Evolutionary conservation across 805 yeast species (phyloP), one percentile per base, ranked within the genome.

Genomic region (Metschnikowia drakensbergensis): DNA sequence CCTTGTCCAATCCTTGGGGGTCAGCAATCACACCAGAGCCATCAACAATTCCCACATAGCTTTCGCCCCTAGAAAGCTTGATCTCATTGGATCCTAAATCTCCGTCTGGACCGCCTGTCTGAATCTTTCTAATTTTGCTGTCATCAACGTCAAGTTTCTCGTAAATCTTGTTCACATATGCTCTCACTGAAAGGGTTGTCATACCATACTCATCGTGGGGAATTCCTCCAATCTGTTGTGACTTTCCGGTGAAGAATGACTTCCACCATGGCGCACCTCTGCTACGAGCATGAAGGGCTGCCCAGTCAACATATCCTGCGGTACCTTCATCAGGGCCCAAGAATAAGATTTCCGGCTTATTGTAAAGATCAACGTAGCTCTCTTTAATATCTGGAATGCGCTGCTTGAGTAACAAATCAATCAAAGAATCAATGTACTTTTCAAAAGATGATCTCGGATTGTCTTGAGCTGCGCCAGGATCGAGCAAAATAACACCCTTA

Each of bases 281-380:
- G 49, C 73, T 69, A 61, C 86, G 82, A 27, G 99, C 98, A 65
- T 92, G 98, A 58, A 83, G 71, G 26, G 98, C 94, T 8, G 99
- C 98, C 98, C 98, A 92, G 68, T 94, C 91, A 45, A 90, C 96
- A 62, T 87, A 84, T 25, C 85, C 86, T 22, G 99, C 98, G 46
- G 98, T 91, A 67, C 96, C 96, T 76, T 92, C 99, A 72, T 92
- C 99, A n/a, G 99, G 99, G 47, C 99, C 99, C 84, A 92, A 86
- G 68, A 88, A 92, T 58, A 94, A 74, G 59, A 94, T 92, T 75
- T 92, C 99, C 43, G 87, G 88, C 62, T 86, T 79, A 49, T 82
- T 81, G 65, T 88, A 84, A 49, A 88, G 74, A 65, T 92, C 98
- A 45, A 92, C 91, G 64, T 90, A 85, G 48, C 81, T 74, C 60